Base-by-base conservation (phyloP, 1,284 basidiomycete species). In the Ustanciosporium gigantosporum region DNA sequence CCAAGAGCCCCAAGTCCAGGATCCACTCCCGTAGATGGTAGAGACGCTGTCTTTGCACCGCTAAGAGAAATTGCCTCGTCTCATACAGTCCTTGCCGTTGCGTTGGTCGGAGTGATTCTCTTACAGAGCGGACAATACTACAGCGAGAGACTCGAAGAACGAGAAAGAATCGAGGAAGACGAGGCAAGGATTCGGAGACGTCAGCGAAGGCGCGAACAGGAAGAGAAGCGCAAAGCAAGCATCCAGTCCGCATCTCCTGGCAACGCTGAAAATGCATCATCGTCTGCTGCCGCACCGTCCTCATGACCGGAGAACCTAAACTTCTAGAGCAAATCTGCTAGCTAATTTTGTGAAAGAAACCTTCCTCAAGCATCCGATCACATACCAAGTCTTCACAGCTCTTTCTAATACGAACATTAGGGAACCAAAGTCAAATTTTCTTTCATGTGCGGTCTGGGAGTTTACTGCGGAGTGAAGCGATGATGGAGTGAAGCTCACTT, bases 61-160 rank as follows among this genome's bases (percentile, higher is more conserved):
- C 53, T 76, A n/a, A 59, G 75, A 21, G 75, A 77, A 23, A 59
- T 77, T 15, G 75, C 75, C 9, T 64, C 62, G 21, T 72, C 74
- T 1, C 61, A 77, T 31, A 69, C 73, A 14, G 68, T 77, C 29
- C 46, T 76, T 27, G 72, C 74, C 15, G 68, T 72, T 20, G 75
- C 74, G 5, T 45, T 77, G 14, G 49, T 76, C 20, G 75, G 75
- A 36, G 65, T 76, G 36, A 53, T 77, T 21, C 50, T 76, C 1
- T 52, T 77, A 23, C 75, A 77, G 41, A 64, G 66, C 35, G 75
- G 69, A n/a, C 74, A 77, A 36, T 77, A 75, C 65, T 77, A 76
- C 53, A 68, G 66, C 36, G 71, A 76, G 46, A 51, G 74, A 35
- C 57, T 76, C 21, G 73, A 75, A 36, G 74, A 73, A 46, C 60